Evolutionary conservation across 768 basidiomycete genomes (phyloP), one percentile per base, ranked within the genome.

Genomic region (Daedaleopsis sinensis): DNA sequence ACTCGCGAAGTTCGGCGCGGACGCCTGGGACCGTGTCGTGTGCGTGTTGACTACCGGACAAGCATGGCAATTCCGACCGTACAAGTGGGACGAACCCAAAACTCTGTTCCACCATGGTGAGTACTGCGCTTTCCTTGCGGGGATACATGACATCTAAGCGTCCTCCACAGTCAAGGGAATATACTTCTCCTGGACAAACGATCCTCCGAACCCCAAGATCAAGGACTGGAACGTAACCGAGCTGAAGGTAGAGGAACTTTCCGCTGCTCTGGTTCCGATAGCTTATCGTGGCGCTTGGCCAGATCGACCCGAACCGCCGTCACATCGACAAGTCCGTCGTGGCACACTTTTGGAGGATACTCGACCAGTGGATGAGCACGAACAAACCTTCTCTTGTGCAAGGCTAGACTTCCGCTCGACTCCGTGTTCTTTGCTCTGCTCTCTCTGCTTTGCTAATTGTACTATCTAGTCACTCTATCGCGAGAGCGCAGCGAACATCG

Each of bases 41-140:
- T 97, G 96, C 66, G 96, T 99, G 16, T 90, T 97, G 87, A 98
- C 97, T 10, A 99, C 97, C 0, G 97, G 97, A 1, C 96, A 98
- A 67, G 90, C 91, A 36, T 98, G 97, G 97, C 97, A 99, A 72
- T 99, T 99, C 77, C 82, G 89, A 59, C 90, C 93, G 18, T 98
- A 98, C 78, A 96, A 96, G 72, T 99, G 96, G 96, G 88, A 83
- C 52, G 95, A 98, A 69, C 97, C 97, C 1, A 86, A 87, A 61
- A 84, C 90, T 53, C 75, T 99, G 27, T 98, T 99, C 76, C 92
- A 97, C 71, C 91, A 98, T 69, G 95, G 96, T 96, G 65, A 49
- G 80, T 67, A 3, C 35, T 24, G 47, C 21, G 46, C 19, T 19
- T 23, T 43, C 42, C 6, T 7, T 19, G 10, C 11, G n/a, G 44